Base-by-base conservation (phyloP, 305 asterid species). In the Striga hermonthica region DNA sequence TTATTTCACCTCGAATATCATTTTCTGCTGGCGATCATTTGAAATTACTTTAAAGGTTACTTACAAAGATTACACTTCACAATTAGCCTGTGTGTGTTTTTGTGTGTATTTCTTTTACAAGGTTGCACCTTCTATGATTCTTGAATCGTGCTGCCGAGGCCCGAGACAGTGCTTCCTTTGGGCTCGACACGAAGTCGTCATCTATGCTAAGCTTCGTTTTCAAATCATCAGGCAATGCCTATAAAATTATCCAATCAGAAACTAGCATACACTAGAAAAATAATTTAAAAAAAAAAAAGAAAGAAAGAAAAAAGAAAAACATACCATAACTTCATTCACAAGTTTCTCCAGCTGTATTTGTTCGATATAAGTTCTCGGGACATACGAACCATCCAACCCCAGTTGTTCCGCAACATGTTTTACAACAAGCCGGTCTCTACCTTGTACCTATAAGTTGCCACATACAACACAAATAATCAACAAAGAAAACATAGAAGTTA, bases 261-360 rank as follows among this genome's bases (percentile, higher is more conserved):
- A 72, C 40, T 57, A 65, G 57, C 22, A 56, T 38, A 41, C 48
- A 22, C 31, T 22, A 0, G 31, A 22, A 22, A 22, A 22, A 22
- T 22, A 2, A 22, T 22, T 52, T 48, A 64, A 57, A 60, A 34
- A 65, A 53, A 64, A 57, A 60, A 34, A 65, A 5, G 76, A 22
- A 31, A 70, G n/a, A n/a, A n/a, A n/a, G n/a, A n/a, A 58, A n/a
- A 63, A 54, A 35, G 59, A 34, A 66, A 62, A 45, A 74, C 90
- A 71, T 87, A 94, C 99, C 99, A 87, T 91, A 73, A 94, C 87
- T 60, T 94, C 99, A 56, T 85, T 81, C 49, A 94, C 94, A 69
- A 94, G 96, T 78, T 94, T 91, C 83, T 94, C 99, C 74, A 94
- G 74, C 76, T 94, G 99, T 68, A 94, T 94, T 80, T 91, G 98